Evolutionary conservation across 202 grass and related monocot species (phyloP).

Genomic region (Carex arenaria): DNA sequence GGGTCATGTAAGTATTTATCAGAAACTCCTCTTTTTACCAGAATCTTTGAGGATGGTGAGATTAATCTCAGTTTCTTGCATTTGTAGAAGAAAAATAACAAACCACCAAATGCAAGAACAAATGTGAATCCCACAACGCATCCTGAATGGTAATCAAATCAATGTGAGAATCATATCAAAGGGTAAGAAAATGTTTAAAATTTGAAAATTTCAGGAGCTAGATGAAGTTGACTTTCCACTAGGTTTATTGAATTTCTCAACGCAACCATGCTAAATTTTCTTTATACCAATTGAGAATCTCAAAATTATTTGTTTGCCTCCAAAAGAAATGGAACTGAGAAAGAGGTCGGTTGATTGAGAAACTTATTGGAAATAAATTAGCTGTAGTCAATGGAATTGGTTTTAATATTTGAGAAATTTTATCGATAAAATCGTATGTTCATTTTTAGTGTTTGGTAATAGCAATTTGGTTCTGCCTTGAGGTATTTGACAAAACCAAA

Average conservation of each 20-base stretch:
- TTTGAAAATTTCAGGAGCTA: neutral
- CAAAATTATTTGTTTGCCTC: neutral
- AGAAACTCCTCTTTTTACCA: slow-evolving; percentile 24
- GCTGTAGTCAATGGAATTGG: no score
- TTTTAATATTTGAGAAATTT: no score
- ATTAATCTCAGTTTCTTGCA: slow-evolving; percentile 25
- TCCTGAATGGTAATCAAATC: neutral
- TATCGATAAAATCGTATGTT: no score
- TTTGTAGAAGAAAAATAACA: slow-evolving; percentile 23
- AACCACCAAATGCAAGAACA: neutral
- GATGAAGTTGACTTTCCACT: neutral
- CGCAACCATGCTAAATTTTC: neutral
- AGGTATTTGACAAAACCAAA: no score
- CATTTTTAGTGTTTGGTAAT: no score
- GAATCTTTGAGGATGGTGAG: neutral
- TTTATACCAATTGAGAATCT: neutral
- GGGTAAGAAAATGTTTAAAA: neutral
- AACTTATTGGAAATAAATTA: no score
- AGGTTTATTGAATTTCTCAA: neutral
- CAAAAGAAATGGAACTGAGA: no score
- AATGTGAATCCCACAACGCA: neutral
- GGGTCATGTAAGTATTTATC: slow-evolving; percentile 39
- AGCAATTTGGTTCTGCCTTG: no score
- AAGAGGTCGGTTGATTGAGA: no score
- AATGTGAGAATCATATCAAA: neutral